Evolutionary conservation across 768 basidiomycete species (phyloP), one percentile per base, ranked within the genome.

Genomic region (Agrocybe chaxingu): DNA sequence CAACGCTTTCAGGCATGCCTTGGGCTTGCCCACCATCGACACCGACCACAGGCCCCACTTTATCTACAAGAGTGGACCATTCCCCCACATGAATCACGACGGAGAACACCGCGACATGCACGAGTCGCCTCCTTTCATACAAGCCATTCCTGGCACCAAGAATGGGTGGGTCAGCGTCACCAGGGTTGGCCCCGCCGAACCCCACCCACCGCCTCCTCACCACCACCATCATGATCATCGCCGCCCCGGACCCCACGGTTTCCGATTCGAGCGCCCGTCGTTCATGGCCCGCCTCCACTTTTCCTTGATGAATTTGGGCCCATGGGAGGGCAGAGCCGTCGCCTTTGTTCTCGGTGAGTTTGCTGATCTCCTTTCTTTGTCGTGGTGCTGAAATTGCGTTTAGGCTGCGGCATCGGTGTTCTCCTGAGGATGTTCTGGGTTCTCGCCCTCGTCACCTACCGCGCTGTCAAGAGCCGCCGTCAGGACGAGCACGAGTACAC

Each of bases 391-490:
- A 38, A 40, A 37, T 18, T 10, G 36, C 42, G 51, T 48, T 31
- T 55, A 89, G 88, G 89, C n/a, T 90, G 87, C 59, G 89, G 89
- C 45, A 79, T 91, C 46, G 90, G 90, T 48, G 89, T 91, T 39
- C 77, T 92, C 19, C 66, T 92, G 50, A 77, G 90, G 63, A 89
- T 92, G 84, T 59, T 89, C 63, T 92, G 79, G 77, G 89, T 92
- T 56, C 61, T 91, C 57, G 62, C 75, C 30, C 68, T 92, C 52
- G 68, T 92, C 54, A 59, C 75, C 32, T 79, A 74, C 58, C 87
- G 90, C 58, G 61, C 79, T 34, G 56, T 84, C 63, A 71, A 66
- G 11, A 79, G 77, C 45, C 67, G 69, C 8, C 68, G 69, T 42
- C 54, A 59, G 34, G 67, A 74, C 3, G 74, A 77, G 40, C 61